Conservation (phyloP, 2,329 filamentous ascomycete genomes). For the Pseudogymnoascus sp. region DNA sequence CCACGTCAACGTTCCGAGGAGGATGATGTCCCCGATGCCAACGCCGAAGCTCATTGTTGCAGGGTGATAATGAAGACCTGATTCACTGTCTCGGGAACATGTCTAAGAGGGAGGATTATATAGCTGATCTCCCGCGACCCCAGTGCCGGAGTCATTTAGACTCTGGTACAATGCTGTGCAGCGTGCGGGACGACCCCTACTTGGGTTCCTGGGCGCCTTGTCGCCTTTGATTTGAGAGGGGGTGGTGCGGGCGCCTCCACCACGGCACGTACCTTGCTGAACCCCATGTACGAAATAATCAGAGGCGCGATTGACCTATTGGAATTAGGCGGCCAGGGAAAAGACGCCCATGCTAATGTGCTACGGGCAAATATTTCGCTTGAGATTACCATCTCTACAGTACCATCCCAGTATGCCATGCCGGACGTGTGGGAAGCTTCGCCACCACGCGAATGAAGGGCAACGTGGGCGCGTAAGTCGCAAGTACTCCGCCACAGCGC, state of each 20-base stretch:
- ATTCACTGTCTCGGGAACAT: background rate
- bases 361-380: background rate
- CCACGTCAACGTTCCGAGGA: constrained; percentile 15
- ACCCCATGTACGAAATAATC: background rate
- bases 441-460: background rate
- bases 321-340: background rate
- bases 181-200: background rate
- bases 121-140: background rate
- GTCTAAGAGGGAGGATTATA: background rate
- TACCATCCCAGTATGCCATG: background rate
- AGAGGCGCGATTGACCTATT: background rate
- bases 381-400: background rate
- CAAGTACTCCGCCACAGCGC: constrained; percentile 1
- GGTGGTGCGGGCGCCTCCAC: background rate
- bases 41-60: background rate
- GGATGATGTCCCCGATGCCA: constrained; percentile 11
- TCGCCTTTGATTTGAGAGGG: background rate
- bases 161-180: background rate
- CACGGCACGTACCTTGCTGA: background rate
- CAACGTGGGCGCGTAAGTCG: background rate
- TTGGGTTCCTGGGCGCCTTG: background rate
- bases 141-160: background rate
- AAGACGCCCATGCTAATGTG: background rate
- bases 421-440: background rate
- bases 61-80: background rate